These are phyloP conservation scores for Hymenoscyphus albidus DNA, from an alignment of 2,329 filamentous ascomycete genomes.

Conservation along the genomic window DNA sequence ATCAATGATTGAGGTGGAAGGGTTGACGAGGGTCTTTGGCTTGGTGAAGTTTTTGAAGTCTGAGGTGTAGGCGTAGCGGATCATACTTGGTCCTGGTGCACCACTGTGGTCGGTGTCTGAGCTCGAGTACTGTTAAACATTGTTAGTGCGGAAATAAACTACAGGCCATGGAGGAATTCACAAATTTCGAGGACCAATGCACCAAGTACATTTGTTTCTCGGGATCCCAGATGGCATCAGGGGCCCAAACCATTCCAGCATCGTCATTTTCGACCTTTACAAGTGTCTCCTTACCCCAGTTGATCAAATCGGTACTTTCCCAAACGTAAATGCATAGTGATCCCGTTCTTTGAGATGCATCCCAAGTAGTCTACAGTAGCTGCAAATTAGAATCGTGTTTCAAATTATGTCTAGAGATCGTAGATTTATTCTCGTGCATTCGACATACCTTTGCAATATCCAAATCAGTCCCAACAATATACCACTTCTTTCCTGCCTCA, in stretches of 20 bases:
- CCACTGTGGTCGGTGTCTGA: conserved; percentile 49
- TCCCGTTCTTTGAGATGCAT: conserved; percentile 48
- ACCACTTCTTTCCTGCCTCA: conserved; percentile 50
- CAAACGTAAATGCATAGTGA: conserved; percentile 52
- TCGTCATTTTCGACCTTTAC: conserved; percentile 48
- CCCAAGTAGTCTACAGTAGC: conserved; percentile 45
- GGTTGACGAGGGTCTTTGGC: conserved; percentile 49
- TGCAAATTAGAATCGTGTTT: background rate
- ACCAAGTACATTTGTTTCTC: conserved; percentile 35
- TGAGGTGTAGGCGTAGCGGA: conserved; percentile 52
- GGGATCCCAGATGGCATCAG: conserved; percentile 51
- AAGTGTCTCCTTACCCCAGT: conserved; percentile 47
- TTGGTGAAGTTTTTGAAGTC: conserved; percentile 52
- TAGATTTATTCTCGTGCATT: background rate
- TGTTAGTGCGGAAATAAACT: background rate
- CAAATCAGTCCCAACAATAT: conserved; percentile 52
- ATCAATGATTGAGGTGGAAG: conserved; percentile 48
- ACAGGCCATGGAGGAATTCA: background rate
- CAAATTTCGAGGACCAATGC: conserved; percentile 11
- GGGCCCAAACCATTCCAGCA: conserved; percentile 58
- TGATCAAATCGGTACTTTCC: conserved; percentile 50
- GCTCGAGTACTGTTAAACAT: conserved; percentile 39
- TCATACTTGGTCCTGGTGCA: conserved; percentile 40
- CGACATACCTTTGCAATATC: conserved; percentile 43
- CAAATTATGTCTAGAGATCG: background rate